phyloP scores from a whole-genome alignment of 139 green algal genomes.

The Chlamydomonas sp. region DNA sequence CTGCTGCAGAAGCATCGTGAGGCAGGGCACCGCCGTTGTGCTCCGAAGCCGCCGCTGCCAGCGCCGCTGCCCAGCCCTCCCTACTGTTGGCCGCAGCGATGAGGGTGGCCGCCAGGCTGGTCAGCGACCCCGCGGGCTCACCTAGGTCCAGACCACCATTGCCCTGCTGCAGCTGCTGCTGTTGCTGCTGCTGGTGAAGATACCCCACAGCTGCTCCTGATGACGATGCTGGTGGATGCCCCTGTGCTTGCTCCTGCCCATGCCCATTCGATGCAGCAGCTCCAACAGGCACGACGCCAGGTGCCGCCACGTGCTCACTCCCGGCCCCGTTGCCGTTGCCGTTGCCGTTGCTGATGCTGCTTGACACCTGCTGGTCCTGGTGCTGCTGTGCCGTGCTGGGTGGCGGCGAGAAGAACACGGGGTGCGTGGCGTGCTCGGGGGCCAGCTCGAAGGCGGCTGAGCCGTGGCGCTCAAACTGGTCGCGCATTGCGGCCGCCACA shows the following conservation, averaged over 20 bases:
- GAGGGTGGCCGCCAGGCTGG: too few relatives aligned
- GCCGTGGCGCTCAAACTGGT: constrained; percentile 65
- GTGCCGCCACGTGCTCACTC: neutral
- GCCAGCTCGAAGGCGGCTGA: constrained; percentile 48
- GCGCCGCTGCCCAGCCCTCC: too few relatives aligned
- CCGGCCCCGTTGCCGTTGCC: neutral
- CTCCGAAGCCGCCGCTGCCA: too few relatives aligned
- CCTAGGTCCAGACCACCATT: neutral
- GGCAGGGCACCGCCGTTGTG: too few relatives aligned
- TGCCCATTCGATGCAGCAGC: neutral
- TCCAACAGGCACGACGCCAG: neutral
- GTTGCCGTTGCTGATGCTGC: neutral
- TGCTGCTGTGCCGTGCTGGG: neutral
- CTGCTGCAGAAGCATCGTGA: too few relatives aligned
- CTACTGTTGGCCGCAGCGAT: too few relatives aligned
- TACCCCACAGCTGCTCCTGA: neutral
- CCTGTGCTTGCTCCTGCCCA: neutral
- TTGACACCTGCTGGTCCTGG: neutral
- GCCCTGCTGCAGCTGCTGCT: neutral
- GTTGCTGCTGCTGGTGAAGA: neutral
- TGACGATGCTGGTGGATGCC: neutral
- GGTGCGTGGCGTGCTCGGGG: constrained; percentile 28
- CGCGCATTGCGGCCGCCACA: constrained; percentile 58
- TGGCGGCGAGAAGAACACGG: constrained; percentile 3
- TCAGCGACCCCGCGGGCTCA: too few relatives aligned